Evolutionary conservation across 306 rosid genomes (phyloP).

Genomic region (Trifolium dubium): DNA sequence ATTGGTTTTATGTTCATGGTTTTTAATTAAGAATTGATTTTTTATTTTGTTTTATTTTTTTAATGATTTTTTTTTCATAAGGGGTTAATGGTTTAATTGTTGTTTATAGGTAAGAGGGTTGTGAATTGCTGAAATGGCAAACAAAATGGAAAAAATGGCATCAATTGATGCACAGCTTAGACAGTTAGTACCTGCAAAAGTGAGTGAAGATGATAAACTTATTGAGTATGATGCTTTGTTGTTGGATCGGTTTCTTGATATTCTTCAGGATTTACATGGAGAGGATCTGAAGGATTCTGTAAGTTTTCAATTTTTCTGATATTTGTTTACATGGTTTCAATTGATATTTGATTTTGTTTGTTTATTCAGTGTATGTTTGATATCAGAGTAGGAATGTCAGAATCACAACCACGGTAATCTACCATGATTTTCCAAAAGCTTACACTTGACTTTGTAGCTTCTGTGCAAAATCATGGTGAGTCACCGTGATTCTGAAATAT

Average conservation of each 20-base stretch:
- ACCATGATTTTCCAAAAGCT: no score
- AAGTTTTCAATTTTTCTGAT: conserved; percentile 38
- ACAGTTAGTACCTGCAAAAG: conserved; percentile 79
- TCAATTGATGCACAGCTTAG: conserved; percentile 97
- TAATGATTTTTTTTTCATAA: conserved; percentile 7
- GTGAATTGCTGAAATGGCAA: conserved; percentile 58
- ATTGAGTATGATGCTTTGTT: conserved; percentile 92
- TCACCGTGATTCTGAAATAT: no score
- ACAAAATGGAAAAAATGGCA: conserved; percentile 88
- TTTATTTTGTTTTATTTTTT: not conserved
- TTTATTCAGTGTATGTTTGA: not conserved
- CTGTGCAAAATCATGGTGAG: no score
- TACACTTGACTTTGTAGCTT: no score
- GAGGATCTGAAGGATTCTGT: conserved; percentile 95
- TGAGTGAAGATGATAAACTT: conserved; percentile 94
- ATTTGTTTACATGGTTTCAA: conserved; percentile 17
- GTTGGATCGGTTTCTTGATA: conserved; percentile 95
- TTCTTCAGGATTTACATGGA: conserved; percentile 98
- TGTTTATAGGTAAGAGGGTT: conserved; percentile 41
- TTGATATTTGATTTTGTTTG: conserved; percentile 28
- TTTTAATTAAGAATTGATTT: not conserved
- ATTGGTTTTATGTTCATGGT: conserved; percentile 39
- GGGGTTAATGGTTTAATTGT: conserved; percentile 20
- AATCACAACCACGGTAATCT: no score
- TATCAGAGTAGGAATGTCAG: no score